These are phyloP conservation scores for Lineolata rhizophorae DNA, from an alignment of 495 filamentous ascomycete genomes.

Conservation along the genomic window DNA sequence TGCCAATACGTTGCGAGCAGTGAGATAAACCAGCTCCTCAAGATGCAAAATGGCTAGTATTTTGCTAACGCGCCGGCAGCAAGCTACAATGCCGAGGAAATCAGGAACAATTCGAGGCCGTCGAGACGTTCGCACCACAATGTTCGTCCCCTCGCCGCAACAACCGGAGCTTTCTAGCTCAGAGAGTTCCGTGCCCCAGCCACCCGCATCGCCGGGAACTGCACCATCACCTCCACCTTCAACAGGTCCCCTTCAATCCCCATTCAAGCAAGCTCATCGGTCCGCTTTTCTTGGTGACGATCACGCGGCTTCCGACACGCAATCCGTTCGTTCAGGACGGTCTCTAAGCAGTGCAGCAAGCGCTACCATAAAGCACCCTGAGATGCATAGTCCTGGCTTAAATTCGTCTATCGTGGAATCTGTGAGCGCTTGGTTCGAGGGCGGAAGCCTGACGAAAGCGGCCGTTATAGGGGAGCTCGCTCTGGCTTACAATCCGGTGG, in stretches of 20 bases:
- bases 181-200: conserved; percentile 1
- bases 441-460: conserved; percentile 44
- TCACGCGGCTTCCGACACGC: conserved; percentile 57
- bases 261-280: conserved; percentile 14
- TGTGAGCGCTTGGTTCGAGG: conserved; percentile 62
- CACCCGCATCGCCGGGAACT: conserved; percentile 3
- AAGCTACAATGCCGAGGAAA: conserved; percentile 34
- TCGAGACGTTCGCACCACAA: conserved; percentile 50
- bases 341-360: conserved; percentile 43
- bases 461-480: conserved; percentile 81
- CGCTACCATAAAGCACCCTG: conserved; percentile 47
- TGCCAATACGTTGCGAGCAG: conserved; percentile 60
- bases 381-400: conserved; percentile 59
- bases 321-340: conserved; percentile 73
- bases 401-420: conserved; percentile 87
- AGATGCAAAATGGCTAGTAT: conserved; percentile 12
- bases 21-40: no score
- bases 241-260: conserved; percentile 6
- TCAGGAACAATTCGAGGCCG: conserved; percentile 65
- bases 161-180: conserved; percentile 1
- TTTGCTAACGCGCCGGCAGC: conserved; percentile 17
- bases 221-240: conserved; percentile 5
- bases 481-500: conserved; percentile 50
- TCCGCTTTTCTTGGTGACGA: conserved; percentile 22
- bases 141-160: conserved; percentile 9